Conservation (phyloP, 2,329 filamentous ascomycete species). For the Colletotrichum acutatum region DNA sequence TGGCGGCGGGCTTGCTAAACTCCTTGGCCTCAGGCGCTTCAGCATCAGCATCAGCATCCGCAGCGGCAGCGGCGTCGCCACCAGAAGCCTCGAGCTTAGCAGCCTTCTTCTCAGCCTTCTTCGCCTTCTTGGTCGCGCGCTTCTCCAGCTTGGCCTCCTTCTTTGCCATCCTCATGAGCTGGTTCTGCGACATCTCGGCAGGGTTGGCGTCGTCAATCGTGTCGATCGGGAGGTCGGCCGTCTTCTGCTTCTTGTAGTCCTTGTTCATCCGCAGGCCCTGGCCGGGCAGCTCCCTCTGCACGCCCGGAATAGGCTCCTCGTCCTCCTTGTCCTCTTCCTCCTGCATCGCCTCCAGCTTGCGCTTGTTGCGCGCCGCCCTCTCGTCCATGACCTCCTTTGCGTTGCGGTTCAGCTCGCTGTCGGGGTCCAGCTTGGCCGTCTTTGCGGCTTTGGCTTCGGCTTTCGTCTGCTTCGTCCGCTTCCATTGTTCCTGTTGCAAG, state of each 20-base stretch:
- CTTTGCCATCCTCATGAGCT: slow-evolving; percentile 36
- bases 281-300: slow-evolving; percentile 70
- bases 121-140: slow-evolving; percentile 61
- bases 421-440: slow-evolving; percentile 89
- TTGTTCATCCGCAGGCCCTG: slow-evolving; percentile 68
- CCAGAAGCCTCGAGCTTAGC: slow-evolving; percentile 38
- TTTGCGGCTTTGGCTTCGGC: slow-evolving; percentile 85
- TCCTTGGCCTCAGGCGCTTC: slow-evolving; percentile 50
- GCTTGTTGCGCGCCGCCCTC: slow-evolving; percentile 74
- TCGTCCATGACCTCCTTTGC: slow-evolving; percentile 96
- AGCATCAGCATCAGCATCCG: background rate
- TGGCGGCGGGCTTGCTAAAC: slow-evolving; percentile 66
- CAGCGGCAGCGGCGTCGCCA: slow-evolving; percentile 50
- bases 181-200: slow-evolving; percentile 36
- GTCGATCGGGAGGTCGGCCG: slow-evolving; percentile 41
- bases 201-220: slow-evolving; percentile 35
- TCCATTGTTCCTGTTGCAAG: slow-evolving; percentile 82
- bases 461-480: slow-evolving; percentile 95
- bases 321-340: slow-evolving; percentile 55
- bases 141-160: slow-evolving; percentile 47
- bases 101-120: slow-evolving; percentile 41
- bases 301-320: slow-evolving; percentile 60
- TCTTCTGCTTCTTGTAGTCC: slow-evolving; percentile 65
- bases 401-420: slow-evolving; percentile 81
- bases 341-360: slow-evolving; percentile 77